phyloP scores from a whole-genome alignment of 225 moss, liverwort and hornwort species.

The Thuidium tamariscinum region DNA sequence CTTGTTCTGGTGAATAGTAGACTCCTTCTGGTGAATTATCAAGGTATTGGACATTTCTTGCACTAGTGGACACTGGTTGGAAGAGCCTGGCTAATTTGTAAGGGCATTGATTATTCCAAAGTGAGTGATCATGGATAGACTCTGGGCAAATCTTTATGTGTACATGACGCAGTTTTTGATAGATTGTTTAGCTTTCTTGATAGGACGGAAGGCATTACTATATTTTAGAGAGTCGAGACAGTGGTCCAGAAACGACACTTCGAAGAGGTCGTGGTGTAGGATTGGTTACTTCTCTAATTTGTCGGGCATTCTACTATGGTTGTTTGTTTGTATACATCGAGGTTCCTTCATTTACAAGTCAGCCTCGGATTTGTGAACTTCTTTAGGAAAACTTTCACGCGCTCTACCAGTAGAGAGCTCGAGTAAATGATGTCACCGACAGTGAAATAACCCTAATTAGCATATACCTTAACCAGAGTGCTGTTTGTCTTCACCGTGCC shows the following conservation, averaged over 20 bases:
- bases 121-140: background rate
- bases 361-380: background rate
- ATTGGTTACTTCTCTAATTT: background rate
- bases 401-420: background rate
- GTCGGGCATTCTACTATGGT: background rate
- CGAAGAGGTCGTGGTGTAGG: background rate
- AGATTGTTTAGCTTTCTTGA: background rate
- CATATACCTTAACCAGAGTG: background rate
- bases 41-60: background rate
- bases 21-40: background rate
- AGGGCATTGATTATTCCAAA: background rate
- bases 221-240: background rate
- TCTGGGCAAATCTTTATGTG: background rate
- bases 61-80: background rate
- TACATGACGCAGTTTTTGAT: background rate
- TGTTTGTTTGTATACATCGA: background rate
- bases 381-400: background rate
- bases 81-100: background rate
- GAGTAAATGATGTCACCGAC: background rate
- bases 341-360: background rate
- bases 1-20: background rate
- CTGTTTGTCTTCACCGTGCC: background rate
- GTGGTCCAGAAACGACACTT: background rate
- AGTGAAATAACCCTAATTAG: background rate
- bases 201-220: background rate